Percentiles rank a stretch among this genome's conserved stretches.
Conservation (phyloP, 1,284 basidiomycete species). For the Laetiporus sulphureus region DNA sequence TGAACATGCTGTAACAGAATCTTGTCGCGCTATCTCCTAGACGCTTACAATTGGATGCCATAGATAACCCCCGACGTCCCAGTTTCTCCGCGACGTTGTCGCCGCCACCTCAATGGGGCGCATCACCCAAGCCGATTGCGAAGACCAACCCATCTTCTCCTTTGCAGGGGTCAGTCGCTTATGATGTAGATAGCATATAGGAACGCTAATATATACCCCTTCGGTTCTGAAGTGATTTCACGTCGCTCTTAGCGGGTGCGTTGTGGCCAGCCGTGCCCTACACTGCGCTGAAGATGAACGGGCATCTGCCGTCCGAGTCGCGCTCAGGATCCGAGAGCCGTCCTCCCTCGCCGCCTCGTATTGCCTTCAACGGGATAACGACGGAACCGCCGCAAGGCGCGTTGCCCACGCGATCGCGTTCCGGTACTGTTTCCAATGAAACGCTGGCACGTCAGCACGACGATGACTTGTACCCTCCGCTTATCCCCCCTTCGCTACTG, state of each 20-base stretch:
- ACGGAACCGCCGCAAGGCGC: slow-evolving; percentile 45
- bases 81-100: slow-evolving; percentile 23
- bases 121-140: slow-evolving; percentile 2
- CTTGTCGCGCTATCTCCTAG: slow-evolving; percentile 67
- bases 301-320: neutral
- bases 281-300: slow-evolving; percentile 21
- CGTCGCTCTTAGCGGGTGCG: slow-evolving; percentile 13
- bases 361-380: slow-evolving; percentile 64
- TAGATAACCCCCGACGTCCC: slow-evolving; percentile 33
- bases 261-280: slow-evolving; percentile 34
- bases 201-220: neutral
- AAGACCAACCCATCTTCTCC: slow-evolving; percentile 9
- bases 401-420: slow-evolving; percentile 27
- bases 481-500: slow-evolving; percentile 26
- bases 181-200: neutral
- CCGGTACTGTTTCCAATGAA: slow-evolving; percentile 33
- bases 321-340: slow-evolving; percentile 13
- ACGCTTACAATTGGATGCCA: slow-evolving; percentile 40
- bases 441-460: slow-evolving; percentile 47
- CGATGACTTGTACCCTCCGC: slow-evolving; percentile 40
- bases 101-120: slow-evolving; percentile 19
- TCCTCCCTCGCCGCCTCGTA: slow-evolving; percentile 47
- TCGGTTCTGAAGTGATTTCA: slow-evolving; percentile 3
- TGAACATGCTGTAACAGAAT: slow-evolving; percentile 32
- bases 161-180: slow-evolving; percentile 11